These are phyloP conservation scores for Candida chilensis DNA, from an alignment of 805 yeast genomes.

Conservation along the genomic window DNA sequence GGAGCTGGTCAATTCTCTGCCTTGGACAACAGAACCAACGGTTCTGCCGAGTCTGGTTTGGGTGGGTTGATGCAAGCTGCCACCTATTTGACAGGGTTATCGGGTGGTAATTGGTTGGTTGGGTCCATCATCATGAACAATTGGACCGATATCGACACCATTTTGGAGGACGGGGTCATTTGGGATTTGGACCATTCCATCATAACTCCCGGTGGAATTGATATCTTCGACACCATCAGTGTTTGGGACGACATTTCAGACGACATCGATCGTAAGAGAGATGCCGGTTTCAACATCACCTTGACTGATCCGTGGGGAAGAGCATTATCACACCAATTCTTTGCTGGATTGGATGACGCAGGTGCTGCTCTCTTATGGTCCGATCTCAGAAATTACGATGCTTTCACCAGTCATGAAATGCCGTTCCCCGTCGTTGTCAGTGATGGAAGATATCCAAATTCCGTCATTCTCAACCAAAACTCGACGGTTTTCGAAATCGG, in stretches of 20 bases:
- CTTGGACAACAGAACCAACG: conserved; percentile 60
- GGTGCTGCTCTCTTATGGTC: conserved; percentile 57
- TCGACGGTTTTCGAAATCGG: conserved; percentile 59
- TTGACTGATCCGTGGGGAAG: conserved; percentile 79
- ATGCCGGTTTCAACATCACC: conserved; percentile 62
- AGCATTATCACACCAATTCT: conserved; percentile 63
- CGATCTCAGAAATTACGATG: conserved; percentile 49
- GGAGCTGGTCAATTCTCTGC: conserved; percentile 85
- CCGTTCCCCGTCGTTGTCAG: conserved; percentile 66
- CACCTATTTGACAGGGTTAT: conserved; percentile 66
- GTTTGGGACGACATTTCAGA: conserved; percentile 46
- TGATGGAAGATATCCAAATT: conserved; percentile 59
- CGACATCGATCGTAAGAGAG: conserved; percentile 39
- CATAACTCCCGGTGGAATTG: conserved; percentile 52
- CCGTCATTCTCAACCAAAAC: conserved; percentile 45
- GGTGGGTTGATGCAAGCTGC: conserved; percentile 71
- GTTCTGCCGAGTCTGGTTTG: conserved; percentile 43
- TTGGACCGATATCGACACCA: conserved; percentile 62
- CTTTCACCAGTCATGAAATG: conserved; percentile 52
- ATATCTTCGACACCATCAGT: conserved; percentile 39
- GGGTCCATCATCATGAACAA: conserved; percentile 61
- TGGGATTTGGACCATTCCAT: conserved; percentile 67
- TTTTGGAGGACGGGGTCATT: conserved; percentile 39
- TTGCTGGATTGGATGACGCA: conserved; percentile 49
- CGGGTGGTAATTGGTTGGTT: conserved; percentile 82